Conservation (phyloP, 352 stramenopile genomes). For the Discostella stelligera region DNA sequence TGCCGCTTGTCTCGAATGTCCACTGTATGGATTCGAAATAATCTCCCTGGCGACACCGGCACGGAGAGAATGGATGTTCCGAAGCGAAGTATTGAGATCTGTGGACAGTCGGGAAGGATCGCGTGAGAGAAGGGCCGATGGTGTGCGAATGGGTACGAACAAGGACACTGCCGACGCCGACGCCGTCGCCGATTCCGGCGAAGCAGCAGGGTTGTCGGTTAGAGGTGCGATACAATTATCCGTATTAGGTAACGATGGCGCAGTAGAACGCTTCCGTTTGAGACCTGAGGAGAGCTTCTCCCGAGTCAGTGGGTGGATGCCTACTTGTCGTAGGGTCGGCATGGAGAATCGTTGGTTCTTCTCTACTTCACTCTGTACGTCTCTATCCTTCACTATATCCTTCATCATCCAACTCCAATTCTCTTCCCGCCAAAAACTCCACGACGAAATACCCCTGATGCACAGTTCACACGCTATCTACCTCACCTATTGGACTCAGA, state of each 20-base stretch:
- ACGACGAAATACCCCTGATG: too few species aligned
- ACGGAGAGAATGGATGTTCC: conserved; percentile 31
- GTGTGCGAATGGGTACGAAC: conserved; percentile 38
- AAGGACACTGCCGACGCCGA: background rate
- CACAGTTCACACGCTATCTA: too few species aligned
- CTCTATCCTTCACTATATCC: too few species aligned
- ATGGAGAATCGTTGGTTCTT: conserved; percentile 1
- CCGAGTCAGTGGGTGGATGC: conserved; percentile 18
- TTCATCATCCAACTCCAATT: too few species aligned
- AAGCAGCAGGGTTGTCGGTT: background rate
- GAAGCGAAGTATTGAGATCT: conserved; percentile 12
- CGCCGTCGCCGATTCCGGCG: background rate
- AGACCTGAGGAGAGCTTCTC: conserved; percentile 17
- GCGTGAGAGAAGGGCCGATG: conserved; percentile 51
- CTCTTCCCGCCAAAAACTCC: too few species aligned
- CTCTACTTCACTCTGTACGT: background rate
- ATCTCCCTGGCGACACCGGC: conserved; percentile 32
- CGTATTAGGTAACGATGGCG: background rate
- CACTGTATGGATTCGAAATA: conserved; percentile 27
- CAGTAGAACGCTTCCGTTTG: conserved; percentile 14
- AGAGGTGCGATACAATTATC: background rate
- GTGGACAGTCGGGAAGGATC: conserved; percentile 38
- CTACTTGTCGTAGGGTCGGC: conserved; percentile 19
- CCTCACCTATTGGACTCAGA: too few species aligned
- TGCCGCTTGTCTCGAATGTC: conserved; percentile 22